Evolutionary conservation across 495 filamentous ascomycete species (phyloP).

Genomic region (Penicillium macrosclerotiorum): DNA sequence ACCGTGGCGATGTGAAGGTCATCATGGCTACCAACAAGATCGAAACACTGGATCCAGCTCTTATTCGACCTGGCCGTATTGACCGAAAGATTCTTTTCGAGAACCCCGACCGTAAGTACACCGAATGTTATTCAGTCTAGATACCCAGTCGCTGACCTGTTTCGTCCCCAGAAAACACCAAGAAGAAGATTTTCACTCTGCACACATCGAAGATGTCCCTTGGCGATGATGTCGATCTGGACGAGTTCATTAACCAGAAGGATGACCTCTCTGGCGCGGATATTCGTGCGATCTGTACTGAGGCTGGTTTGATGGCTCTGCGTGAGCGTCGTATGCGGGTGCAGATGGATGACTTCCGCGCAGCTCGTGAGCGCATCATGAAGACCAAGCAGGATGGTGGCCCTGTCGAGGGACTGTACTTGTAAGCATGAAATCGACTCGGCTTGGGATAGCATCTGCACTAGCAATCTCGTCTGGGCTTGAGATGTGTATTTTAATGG

Average conservation of each 20-base stretch:
- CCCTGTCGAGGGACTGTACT: slow-evolving; percentile 90
- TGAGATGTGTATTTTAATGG: slow-evolving; percentile 32
- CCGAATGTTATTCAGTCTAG: not conserved
- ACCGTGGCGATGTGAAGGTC: slow-evolving; percentile 98
- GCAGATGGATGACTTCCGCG: slow-evolving; percentile 96
- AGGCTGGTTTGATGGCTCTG: slow-evolving; percentile 93
- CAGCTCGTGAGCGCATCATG: slow-evolving; percentile 88
- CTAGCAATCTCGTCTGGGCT: slow-evolving; percentile 10
- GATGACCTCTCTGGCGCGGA: slow-evolving; percentile 97
- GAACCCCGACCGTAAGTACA: slow-evolving; percentile 85
- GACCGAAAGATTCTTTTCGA: slow-evolving; percentile 99
- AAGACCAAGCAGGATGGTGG: slow-evolving; percentile 99
- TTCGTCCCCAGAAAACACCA: slow-evolving; percentile 74
- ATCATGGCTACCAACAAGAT: slow-evolving; percentile 99
- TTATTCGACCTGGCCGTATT: slow-evolving; percentile 97
- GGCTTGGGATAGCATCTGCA: slow-evolving; percentile 3
- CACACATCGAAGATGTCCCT: slow-evolving; percentile 99
- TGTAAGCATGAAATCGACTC: slow-evolving; percentile 56
- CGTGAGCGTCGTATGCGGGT: slow-evolving; percentile 96
- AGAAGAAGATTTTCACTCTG: slow-evolving; percentile 99
- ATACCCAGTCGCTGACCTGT: slow-evolving; percentile 28
- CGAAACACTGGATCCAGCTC: slow-evolving; percentile 90
- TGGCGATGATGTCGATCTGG: slow-evolving; percentile 90
- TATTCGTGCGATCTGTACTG: slow-evolving; percentile 98
- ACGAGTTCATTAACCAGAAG: slow-evolving; percentile 98